Conservation (phyloP, 2,329 filamentous ascomycete species). For the Fusarium albosuccineum region DNA sequence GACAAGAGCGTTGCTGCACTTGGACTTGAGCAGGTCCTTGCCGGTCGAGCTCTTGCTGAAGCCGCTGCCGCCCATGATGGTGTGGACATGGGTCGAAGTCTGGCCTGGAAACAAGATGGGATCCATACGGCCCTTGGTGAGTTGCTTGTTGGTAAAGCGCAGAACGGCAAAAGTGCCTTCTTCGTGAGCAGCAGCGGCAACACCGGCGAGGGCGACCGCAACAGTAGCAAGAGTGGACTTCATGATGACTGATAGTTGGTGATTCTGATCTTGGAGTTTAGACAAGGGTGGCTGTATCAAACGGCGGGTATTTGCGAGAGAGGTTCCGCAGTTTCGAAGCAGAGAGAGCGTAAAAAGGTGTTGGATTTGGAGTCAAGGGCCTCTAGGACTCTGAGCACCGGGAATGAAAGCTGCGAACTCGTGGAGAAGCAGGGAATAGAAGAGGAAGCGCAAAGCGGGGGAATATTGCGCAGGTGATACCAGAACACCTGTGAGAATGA, state of each 20-base stretch:
- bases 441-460: conserved; percentile 27
- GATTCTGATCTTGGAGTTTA: conserved; percentile 16
- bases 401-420: conserved; percentile 36
- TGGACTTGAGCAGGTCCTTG: conserved; percentile 68
- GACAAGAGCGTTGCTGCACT: conserved; percentile 78
- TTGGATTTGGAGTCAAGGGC: conserved; percentile 29
- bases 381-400: conserved; percentile 43
- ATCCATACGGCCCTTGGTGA: conserved; percentile 73
- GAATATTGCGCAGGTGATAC: conserved; percentile 47
- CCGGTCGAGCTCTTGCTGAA: conserved; percentile 74
- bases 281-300: conserved; percentile 2
- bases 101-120: conserved; percentile 75
- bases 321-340: not conserved
- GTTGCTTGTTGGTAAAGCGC: conserved; percentile 75
- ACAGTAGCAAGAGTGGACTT: conserved; percentile 50
- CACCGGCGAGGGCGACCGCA: conserved; percentile 56
- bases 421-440: conserved; percentile 28
- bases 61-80: conserved; percentile 76
- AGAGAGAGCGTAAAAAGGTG: conserved; percentile 20
- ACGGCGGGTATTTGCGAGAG: not conserved
- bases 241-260: conserved; percentile 47
- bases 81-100: conserved; percentile 74
- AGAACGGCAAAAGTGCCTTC: conserved; percentile 75
- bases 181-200: conserved; percentile 56
- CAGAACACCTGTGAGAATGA: conserved; percentile 51